A percentile compares a stretch with the other conserved stretches of the same genome.
Evolutionary conservation across 2,329 filamentous ascomycete genomes (phyloP).

Genomic region (Ambrosiella beaveri): DNA sequence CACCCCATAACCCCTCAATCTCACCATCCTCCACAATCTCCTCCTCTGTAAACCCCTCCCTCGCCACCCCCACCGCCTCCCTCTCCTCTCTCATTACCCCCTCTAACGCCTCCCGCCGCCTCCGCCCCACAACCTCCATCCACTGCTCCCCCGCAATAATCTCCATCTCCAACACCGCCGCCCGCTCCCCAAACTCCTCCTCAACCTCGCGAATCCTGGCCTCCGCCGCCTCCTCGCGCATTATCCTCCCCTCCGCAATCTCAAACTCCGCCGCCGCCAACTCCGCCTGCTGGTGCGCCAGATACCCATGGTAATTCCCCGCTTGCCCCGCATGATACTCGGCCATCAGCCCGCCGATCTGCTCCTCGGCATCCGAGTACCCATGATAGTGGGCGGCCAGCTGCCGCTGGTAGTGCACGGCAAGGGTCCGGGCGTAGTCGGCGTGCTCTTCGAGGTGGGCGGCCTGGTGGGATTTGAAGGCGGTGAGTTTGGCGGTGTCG

Average conservation of each 20-base stretch:
- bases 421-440: constrained; percentile 25
- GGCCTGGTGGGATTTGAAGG: constrained; percentile 21
- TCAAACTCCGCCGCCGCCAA: constrained; percentile 20
- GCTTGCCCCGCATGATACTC: constrained; percentile 4
- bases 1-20: constrained; percentile 1
- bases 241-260: constrained; percentile 18
- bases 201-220: neutral
- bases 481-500: constrained; percentile 18
- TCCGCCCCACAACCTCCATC: constrained; percentile 4
- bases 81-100: constrained; percentile 1
- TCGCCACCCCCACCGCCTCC: constrained; percentile 2
- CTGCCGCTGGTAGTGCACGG: constrained; percentile 26
- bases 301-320: constrained; percentile 22
- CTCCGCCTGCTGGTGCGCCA: constrained; percentile 25
- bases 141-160: constrained; percentile 10
- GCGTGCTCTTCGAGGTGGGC: constrained; percentile 26
- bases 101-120: constrained; percentile 1
- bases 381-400: constrained; percentile 17
- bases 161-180: constrained; percentile 11
- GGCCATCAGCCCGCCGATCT: constrained; percentile 19
- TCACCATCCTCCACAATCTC: constrained; percentile 4
- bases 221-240: constrained; percentile 8
- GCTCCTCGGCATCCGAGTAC: constrained; percentile 16
- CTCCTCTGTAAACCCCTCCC: constrained; percentile 10
- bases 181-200: constrained; percentile 6